Base-by-base conservation (phyloP, 768 basidiomycete species). In the Paxillus ammoniavirescens region DNA sequence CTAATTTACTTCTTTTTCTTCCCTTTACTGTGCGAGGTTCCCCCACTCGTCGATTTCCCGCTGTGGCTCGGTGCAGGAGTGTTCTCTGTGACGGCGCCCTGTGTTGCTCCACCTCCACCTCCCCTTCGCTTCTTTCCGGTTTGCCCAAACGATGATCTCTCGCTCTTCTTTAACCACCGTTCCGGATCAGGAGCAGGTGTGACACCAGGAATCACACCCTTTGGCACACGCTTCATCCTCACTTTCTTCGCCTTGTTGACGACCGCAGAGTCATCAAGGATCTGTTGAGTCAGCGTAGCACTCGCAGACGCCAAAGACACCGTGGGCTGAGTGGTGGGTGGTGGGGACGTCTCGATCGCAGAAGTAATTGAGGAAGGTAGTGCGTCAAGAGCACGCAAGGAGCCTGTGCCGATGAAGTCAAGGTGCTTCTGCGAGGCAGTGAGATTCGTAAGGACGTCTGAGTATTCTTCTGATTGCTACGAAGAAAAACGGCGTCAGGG, bases 151-250 rank as follows among this genome's bases (percentile, higher is more conserved):
- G 76, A 81, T 13, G 86, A 79, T 46, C 89, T 76, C 67, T 91
- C 89, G 49, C 82, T 87, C 75, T 91, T 93, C 81, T 93, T 93
- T 55, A 93, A 67, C 91, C 91, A 93, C 57, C 91, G 75, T 68
- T 93, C 91, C 23, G 91, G 89, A 72, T 93, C 91, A 31, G 91
- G 91, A 15, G 83, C 78, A 28, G 90, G 89, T 4, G 90, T 91
- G 12, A 89, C 83, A 17, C 91, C 90, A 15, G 84, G 87, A 23
- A 84, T 69, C 18, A 92, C 86, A n/a, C 87, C 86, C 50, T 80
- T 76, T 13, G 91, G 90, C 15, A 92, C 77, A 64, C 89, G 84
- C 57, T 81, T 80, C 70, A 70, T 80, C 54, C 86, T 79, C 59
- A 81, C 77, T 66, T 81, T 81, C 72, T 71, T 77, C 53, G 56